phyloP scores from a whole-genome alignment of 768 basidiomycete species.

The Lentinula edodes region DNA sequence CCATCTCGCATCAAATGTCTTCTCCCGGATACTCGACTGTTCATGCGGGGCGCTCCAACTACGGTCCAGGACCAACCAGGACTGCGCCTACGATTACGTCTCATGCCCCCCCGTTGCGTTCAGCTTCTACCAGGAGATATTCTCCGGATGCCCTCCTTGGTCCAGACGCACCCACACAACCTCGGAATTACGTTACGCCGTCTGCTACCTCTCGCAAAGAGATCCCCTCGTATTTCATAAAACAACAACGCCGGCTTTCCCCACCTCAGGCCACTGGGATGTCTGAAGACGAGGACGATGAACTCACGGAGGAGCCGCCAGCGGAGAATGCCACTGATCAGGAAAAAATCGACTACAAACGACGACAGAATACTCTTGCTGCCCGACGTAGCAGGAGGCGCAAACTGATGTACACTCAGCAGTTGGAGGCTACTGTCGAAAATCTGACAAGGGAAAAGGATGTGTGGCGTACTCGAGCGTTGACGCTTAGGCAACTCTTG shows the following conservation, averaged over 20 bases:
- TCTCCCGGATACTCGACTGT: not conserved
- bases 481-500: slow-evolving; percentile 34
- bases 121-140: not conserved
- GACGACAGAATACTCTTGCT: slow-evolving; percentile 68
- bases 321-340: slow-evolving; percentile 32
- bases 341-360: slow-evolving; percentile 61
- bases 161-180: slow-evolving; percentile 58
- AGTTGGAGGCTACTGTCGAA: slow-evolving; percentile 45
- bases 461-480: slow-evolving; percentile 43
- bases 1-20: not conserved
- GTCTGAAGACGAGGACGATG: slow-evolving; percentile 33
- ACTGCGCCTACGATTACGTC: not conserved
- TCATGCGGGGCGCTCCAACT: not conserved
- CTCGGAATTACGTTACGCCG: slow-evolving; percentile 48
- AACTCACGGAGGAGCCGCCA: slow-evolving; percentile 21
- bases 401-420: slow-evolving; percentile 57
- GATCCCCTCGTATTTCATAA: not conserved
- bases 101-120: not conserved
- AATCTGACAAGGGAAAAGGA: slow-evolving; percentile 42
- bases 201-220: slow-evolving; percentile 57
- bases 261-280: slow-evolving; percentile 28
- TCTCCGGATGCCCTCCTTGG: slow-evolving; percentile 11
- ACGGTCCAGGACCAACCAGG: slow-evolving; percentile 1
- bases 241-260: slow-evolving; percentile 10
- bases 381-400: slow-evolving; percentile 61